These are phyloP conservation scores for Vigna reflexopilosa DNA, from an alignment of 306 rosid genomes.

Conservation along the genomic window DNA sequence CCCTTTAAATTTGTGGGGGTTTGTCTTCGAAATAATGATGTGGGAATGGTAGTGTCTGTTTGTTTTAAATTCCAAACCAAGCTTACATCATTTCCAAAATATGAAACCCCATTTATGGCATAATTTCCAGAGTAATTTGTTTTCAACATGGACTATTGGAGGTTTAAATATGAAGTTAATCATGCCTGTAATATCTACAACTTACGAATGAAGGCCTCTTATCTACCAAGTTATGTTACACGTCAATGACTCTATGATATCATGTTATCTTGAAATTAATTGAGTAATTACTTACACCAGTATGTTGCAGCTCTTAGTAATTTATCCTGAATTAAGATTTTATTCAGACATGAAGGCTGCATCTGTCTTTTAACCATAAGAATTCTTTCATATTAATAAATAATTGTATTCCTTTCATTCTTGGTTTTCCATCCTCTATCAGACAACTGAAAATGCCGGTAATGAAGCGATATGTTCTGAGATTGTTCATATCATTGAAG, in stretches of 20 bases:
- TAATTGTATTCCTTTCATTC: background rate
- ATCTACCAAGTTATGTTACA: background rate
- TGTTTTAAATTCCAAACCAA: background rate
- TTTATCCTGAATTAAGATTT: conserved; percentile 23
- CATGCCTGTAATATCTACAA: background rate
- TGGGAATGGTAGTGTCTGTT: background rate
- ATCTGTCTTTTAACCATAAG: conserved; percentile 18
- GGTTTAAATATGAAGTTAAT: background rate
- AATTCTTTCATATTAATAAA: conserved; percentile 11
- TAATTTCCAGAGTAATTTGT: background rate
- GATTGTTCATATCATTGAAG: conserved; percentile 86
- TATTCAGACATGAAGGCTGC: conserved; percentile 6
- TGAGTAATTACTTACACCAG: conserved; percentile 1
- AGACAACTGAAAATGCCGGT: conserved; percentile 64
- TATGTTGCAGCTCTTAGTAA: background rate
- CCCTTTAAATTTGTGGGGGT: background rate
- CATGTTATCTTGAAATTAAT: conserved; percentile 12
- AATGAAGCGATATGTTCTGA: conserved; percentile 76
- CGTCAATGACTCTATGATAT: conserved; percentile 12
- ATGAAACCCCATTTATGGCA: background rate
- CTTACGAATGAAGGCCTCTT: background rate
- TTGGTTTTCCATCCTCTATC: conserved; percentile 12
- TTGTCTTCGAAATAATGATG: background rate
- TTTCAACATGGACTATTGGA: background rate
- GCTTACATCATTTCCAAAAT: background rate